Evolutionary conservation across 192 early-diverging fungal genomes (phyloP).

Genomic region (Jimgerdemannia flammicorona): DNA sequence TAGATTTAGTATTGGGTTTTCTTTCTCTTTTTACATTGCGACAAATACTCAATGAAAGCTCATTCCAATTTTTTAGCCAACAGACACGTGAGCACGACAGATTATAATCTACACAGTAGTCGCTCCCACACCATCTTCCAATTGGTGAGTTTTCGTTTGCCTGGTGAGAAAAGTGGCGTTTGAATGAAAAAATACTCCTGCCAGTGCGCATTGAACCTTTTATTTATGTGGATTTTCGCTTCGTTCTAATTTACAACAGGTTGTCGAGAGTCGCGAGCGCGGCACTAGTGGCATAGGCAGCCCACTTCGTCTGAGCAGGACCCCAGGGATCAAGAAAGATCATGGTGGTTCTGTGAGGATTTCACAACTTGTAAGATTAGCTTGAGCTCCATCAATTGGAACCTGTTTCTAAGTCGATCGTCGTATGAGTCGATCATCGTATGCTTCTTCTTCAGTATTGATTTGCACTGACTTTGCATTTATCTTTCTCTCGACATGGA

Average conservation of each 20-base stretch:
- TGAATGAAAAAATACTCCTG: no score
- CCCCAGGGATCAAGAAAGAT: background rate
- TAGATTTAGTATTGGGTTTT: no score
- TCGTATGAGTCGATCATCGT: no score
- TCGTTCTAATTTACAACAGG: slow-evolving; percentile 15
- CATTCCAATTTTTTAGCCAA: slow-evolving; percentile 39
- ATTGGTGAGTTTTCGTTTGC: slow-evolving; percentile 47
- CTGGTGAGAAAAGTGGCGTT: no score
- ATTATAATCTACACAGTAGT: slow-evolving; percentile 89
- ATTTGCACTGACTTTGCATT: no score
- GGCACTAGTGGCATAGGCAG: slow-evolving; percentile 17
- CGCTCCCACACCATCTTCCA: slow-evolving; percentile 98
- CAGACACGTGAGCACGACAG: slow-evolving; percentile 86
- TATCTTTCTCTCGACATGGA: no score
- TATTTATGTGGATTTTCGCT: no score
- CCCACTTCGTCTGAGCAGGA: slow-evolving; percentile 12
- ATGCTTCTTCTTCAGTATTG: no score
- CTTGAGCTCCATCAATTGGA: background rate
- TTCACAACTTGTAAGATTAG: slow-evolving; percentile 31
- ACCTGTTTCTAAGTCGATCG: background rate
- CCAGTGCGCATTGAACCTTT: no score
- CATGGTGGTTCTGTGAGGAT: slow-evolving; percentile 22
- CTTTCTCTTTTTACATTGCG: no score
- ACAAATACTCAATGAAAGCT: background rate
- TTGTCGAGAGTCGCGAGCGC: slow-evolving; percentile 77